Evolutionary conservation across 768 basidiomycete species (phyloP).

Genomic region (Russula dissimulans): DNA sequence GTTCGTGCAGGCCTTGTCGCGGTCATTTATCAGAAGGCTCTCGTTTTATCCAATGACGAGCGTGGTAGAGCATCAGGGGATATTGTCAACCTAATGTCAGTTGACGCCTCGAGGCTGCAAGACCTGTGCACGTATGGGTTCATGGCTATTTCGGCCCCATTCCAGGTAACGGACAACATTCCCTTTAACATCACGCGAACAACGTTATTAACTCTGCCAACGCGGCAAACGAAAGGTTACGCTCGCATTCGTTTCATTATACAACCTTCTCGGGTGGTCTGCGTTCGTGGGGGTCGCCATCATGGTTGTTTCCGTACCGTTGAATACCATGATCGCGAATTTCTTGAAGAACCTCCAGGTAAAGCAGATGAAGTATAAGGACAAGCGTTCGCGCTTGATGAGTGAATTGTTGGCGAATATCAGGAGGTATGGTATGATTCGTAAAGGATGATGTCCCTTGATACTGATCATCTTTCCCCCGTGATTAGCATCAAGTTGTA

Average conservation of each 20-base stretch:
- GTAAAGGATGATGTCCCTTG: background rate
- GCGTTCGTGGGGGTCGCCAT: constrained; percentile 84
- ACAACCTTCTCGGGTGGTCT: constrained; percentile 84
- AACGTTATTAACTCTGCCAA: background rate
- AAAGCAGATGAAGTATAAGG: constrained; percentile 89
- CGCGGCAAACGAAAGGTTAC: constrained; percentile 44
- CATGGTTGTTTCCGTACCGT: constrained; percentile 75
- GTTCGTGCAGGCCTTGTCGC: constrained; percentile 82
- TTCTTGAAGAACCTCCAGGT: constrained; percentile 70
- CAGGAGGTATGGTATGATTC: constrained; percentile 42
- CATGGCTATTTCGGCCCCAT: constrained; percentile 76
- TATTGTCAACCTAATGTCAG: constrained; percentile 90
- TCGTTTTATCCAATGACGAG: constrained; percentile 81
- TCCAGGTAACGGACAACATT: constrained; percentile 44
- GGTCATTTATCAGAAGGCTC: constrained; percentile 76
- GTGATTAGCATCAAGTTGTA: constrained; percentile 70
- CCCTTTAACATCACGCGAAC: background rate
- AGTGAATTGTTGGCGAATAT: constrained; percentile 91
- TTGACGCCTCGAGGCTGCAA: constrained; percentile 71
- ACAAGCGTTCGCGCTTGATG: constrained; percentile 78
- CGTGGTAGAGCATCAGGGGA: constrained; percentile 77
- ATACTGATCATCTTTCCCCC: background rate
- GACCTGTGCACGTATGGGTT: constrained; percentile 78
- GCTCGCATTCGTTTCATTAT: constrained; percentile 84
- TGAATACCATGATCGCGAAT: constrained; percentile 65